phyloP scores from a whole-genome alignment of 495 filamentous ascomycete species.

The Acidiella bohemica region DNA sequence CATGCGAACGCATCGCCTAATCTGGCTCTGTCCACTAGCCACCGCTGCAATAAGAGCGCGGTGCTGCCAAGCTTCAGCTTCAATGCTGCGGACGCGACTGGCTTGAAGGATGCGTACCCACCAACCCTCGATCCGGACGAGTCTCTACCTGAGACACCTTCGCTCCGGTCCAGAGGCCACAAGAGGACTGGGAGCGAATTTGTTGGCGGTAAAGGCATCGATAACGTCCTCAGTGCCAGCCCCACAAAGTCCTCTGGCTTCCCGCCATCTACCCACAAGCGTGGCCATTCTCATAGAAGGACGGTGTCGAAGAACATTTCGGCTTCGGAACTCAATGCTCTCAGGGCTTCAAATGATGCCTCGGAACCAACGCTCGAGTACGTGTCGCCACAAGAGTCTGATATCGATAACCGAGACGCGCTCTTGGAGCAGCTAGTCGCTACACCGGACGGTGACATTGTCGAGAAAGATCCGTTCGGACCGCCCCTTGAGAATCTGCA shows the following conservation, averaged over 20 bases:
- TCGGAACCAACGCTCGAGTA: too few species aligned
- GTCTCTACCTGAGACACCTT: constrained; percentile 24
- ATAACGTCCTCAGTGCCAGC: constrained; percentile 45
- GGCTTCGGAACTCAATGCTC: constrained; percentile 66
- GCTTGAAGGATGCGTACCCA: constrained; percentile 7
- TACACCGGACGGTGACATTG: background rate
- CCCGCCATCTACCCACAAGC: constrained; percentile 28
- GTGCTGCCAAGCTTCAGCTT: constrained; percentile 30
- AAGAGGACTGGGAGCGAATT: constrained; percentile 65
- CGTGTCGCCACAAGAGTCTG: too few species aligned
- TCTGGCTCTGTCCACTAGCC: background rate
- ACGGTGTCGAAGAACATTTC: too few species aligned
- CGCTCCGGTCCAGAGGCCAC: constrained; percentile 40
- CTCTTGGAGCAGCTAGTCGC: background rate
- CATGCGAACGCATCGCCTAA: constrained; percentile 4
- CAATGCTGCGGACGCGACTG: constrained; percentile 22
- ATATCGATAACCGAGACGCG: background rate
- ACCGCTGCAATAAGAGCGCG: constrained; percentile 18
- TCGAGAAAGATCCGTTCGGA: constrained; percentile 1
- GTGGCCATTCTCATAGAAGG: constrained; percentile 74
- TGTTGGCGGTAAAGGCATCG: constrained; percentile 55
- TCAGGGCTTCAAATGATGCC: constrained; percentile 68
- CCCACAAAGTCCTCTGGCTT: constrained; percentile 50
- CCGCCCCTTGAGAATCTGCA: constrained; percentile 7
- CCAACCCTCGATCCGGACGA: constrained; percentile 24